These are phyloP conservation scores for Coemansia sp. DNA, from an alignment of 192 early-diverging fungal genomes.

Conservation along the genomic window DNA sequence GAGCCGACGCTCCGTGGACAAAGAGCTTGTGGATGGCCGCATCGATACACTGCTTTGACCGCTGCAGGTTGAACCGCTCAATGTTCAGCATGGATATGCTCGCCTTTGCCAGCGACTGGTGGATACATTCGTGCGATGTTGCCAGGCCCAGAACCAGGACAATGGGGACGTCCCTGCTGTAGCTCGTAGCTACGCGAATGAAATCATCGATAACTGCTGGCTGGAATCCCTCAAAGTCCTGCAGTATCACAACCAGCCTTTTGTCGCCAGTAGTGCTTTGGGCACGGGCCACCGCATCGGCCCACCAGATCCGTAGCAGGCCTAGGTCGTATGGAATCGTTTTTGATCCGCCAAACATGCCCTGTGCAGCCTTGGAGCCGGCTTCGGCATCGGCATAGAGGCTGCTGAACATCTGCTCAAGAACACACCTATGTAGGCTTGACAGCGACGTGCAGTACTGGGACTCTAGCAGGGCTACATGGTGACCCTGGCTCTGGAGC, in stretches of 20 bases:
- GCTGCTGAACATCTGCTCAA: conserved; percentile 59
- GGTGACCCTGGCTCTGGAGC: conserved; percentile 24
- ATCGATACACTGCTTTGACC: conserved; percentile 67
- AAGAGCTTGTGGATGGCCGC: conserved; percentile 55
- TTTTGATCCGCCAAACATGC: conserved; percentile 16
- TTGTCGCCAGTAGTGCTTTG: conserved; percentile 10
- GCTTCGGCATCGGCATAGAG: conserved; percentile 14
- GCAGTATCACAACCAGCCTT: conserved; percentile 65
- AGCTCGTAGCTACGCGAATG: conserved; percentile 59
- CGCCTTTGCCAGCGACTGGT: conserved; percentile 72
- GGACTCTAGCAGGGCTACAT: conserved; percentile 63
- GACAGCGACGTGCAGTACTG: conserved; percentile 62
- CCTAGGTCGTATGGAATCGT: conserved; percentile 61
- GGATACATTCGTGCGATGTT: conserved; percentile 74
- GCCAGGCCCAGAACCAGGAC: conserved; percentile 80
- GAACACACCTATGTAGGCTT: conserved; percentile 56
- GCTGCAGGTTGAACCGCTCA: conserved; percentile 74
- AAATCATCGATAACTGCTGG: conserved; percentile 66
- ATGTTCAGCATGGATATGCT: conserved; percentile 65
- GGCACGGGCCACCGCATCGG: not conserved
- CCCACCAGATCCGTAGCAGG: conserved; percentile 64
- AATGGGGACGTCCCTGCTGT: conserved; percentile 66
- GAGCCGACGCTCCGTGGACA: conserved; percentile 41
- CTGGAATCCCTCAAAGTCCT: conserved; percentile 85
- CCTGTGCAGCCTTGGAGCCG: not conserved